Conservation (phyloP, 257 asterid genomes). For the Striga asiatica region DNA sequence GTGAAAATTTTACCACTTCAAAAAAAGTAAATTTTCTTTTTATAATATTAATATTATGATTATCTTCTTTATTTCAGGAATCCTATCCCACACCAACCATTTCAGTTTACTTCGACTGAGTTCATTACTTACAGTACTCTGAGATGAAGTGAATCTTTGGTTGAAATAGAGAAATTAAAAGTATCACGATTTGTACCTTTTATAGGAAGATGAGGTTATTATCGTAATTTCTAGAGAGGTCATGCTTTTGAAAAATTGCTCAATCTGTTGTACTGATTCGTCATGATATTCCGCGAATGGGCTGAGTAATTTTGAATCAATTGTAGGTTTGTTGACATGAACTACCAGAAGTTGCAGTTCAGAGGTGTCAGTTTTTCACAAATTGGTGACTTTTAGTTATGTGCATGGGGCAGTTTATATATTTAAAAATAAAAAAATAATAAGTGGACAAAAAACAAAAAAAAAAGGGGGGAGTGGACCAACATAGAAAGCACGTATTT, state of each 20-base stretch:
- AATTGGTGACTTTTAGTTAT: too few species aligned
- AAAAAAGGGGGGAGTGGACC: too few species aligned
- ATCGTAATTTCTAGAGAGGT: neutral
- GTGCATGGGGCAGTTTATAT: too few species aligned
- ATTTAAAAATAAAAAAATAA: too few species aligned
- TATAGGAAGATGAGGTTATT: neutral
- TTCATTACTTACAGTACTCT: slow-evolving; percentile 65
- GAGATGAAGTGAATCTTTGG: slow-evolving; percentile 37
- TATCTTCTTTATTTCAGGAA: slow-evolving; percentile 44
- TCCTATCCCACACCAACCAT: slow-evolving; percentile 79
- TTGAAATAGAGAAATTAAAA: slow-evolving; percentile 3
- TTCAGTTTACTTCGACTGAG: slow-evolving; percentile 85
- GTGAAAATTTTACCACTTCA: slow-evolving; percentile 17
- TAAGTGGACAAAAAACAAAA: too few species aligned
- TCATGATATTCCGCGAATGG: neutral
- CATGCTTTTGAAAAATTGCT: neutral
- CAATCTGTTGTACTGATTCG: neutral
- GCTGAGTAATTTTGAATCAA: too few species aligned
- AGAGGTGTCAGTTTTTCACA: too few species aligned
- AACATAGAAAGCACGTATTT: too few species aligned
- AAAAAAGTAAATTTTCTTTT: neutral
- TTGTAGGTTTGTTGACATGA: too few species aligned
- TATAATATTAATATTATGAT: neutral
- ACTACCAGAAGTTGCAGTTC: too few species aligned
- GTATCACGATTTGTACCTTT: neutral